These are phyloP conservation scores for Planoprotostelium fungivorum DNA, from an alignment of 78 protist species.

Conservation along the genomic window DNA sequence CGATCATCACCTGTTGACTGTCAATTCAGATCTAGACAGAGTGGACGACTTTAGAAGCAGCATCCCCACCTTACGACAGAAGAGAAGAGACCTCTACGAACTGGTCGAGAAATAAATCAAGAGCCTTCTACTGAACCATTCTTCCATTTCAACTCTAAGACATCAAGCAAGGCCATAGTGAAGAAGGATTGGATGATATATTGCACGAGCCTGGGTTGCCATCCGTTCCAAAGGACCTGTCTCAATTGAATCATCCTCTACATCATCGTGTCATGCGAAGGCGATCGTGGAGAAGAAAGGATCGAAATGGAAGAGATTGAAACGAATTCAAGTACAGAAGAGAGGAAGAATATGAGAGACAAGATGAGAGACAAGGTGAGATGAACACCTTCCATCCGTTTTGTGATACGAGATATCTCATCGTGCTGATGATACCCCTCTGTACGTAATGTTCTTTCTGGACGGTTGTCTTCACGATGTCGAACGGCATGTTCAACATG, in stretches of 20 bases:
- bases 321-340: no score
- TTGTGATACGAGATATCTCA: neutral
- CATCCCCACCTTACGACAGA: slow-evolving; percentile 39
- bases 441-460: neutral
- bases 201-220: neutral
- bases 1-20: neutral
- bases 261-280: no score
- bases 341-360: no score
- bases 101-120: neutral
- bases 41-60: slow-evolving; percentile 26
- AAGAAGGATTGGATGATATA: neutral
- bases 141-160: neutral
- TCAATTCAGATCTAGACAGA: slow-evolving; percentile 3
- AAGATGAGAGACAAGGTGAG: no score
- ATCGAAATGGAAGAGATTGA: no score
- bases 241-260: no score
- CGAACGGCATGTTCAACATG: neutral
- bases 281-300: no score
- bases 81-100: slow-evolving; percentile 23
- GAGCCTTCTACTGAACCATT: neutral
- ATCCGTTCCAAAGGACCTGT: neutral
- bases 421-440: neutral
- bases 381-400: no score
- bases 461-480: neutral
- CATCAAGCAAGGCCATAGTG: neutral